phyloP scores from a whole-genome alignment of 176 grass and related monocot genomes.

The Lolium perenne region DNA sequence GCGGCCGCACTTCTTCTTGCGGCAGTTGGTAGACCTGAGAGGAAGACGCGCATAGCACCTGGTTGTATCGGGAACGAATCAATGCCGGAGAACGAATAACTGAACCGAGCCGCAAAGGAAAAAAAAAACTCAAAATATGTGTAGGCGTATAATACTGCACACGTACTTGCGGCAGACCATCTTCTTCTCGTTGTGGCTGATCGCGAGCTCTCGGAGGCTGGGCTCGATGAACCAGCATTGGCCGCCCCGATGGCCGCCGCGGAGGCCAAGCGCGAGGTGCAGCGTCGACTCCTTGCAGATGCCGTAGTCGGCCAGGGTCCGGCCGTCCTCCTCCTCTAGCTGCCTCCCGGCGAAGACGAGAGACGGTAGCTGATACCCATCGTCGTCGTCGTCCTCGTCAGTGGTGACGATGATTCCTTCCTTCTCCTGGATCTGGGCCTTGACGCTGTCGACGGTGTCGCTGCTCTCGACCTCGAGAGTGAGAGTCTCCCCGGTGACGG shows the following conservation, averaged over 20 bases:
- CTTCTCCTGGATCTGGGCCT: conserved; percentile 41
- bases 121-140: background rate
- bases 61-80: background rate
- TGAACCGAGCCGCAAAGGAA: background rate
- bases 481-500: conserved; percentile 88
- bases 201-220: background rate
- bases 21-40: background rate
- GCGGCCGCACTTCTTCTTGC: background rate
- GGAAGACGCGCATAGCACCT: background rate
- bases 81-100: background rate
- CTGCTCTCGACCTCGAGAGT: conserved; percentile 97
- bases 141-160: background rate
- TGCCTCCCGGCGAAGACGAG: background rate
- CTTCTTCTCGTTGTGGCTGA: background rate
- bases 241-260: background rate
- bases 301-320: background rate
- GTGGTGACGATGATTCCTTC: background rate
- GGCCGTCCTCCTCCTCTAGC: background rate
- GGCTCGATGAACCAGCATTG: background rate
- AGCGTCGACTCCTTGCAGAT: background rate
- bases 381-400: background rate
- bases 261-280: background rate
- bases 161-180: background rate
- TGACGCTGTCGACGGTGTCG: conserved; percentile 92
- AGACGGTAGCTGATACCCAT: background rate